Percentiles rank a stretch among this genome's conserved stretches.
Evolutionary conservation across 2,329 filamentous ascomycete genomes (phyloP).

Genomic region (Thielaviopsis populi): DNA sequence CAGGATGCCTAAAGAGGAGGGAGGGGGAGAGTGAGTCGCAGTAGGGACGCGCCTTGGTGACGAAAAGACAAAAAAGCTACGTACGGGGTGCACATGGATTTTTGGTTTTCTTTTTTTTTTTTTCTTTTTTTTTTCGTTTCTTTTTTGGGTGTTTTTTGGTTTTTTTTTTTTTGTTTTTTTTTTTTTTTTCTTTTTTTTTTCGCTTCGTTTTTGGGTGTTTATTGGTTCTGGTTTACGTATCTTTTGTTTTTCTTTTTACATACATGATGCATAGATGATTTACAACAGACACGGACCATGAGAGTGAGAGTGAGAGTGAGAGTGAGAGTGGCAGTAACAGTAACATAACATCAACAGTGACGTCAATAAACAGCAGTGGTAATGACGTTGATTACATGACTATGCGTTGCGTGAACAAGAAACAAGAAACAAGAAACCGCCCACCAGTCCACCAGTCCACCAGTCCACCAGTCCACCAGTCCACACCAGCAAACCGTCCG

Average conservation of each 20-base stretch:
- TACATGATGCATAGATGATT: conserved; percentile 1
- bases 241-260: not conserved
- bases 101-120: conserved; percentile 4
- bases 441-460: too few relatives aligned
- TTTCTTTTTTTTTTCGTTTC: not conserved
- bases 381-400: not conserved
- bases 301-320: too few relatives aligned
- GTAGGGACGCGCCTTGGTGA: too few relatives aligned
- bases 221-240: not conserved
- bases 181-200: not conserved
- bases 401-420: not conserved
- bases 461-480: too few relatives aligned
- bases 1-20: conserved; percentile 31
- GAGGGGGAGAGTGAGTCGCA: too few relatives aligned
- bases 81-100: conserved; percentile 5
- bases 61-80: not conserved
- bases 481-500: too few relatives aligned
- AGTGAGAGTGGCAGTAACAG: too few relatives aligned
- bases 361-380: not conserved
- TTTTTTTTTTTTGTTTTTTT: conserved; percentile 1
- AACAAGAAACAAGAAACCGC: not conserved
- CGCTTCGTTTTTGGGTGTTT: not conserved
- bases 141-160: conserved; percentile 3
- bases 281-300: too few relatives aligned
- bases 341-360: too few relatives aligned